Evolutionary conservation across 2,329 filamentous ascomycete species (phyloP), one percentile per base, ranked within the genome.

Genomic region (Colletotrichum magnum): DNA sequence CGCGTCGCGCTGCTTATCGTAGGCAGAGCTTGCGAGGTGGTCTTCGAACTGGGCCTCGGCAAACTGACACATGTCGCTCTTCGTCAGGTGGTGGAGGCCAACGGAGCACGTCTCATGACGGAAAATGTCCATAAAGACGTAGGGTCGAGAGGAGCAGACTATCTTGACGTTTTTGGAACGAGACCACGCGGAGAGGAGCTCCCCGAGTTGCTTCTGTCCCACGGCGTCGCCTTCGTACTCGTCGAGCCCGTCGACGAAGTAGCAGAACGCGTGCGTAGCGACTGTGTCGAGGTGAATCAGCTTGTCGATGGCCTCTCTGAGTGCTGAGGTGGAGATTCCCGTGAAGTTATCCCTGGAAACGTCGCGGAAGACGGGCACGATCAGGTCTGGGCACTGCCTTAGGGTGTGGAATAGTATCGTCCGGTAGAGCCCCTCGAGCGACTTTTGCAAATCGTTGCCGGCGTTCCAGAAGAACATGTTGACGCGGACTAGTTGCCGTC

Each of bases 361-460:
- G 45, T 24, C 28, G 16, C 68, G 67, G 18, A 73, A 74, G 4
- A 71, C 56, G 1, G 36, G 16, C 5, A 36, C 52, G n/a, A 73
- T 73, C 4, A 72, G 54, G 6, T 69, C 60, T 0, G 74, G 73
- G 9, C 62, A 69, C 39, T 70, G 68, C 4, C 63, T 62, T 4
- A 75, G 53, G 1, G 71, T 66, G 1, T 73, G 63, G 26, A 71
- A 75, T 1, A 75, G 65, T 0, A 74, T 58, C 1, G 73, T 72
- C 15, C 70, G 67, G 9, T 73, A 66, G 7, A 75, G 54, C 0
- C 73, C 74, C n/a, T 70, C 64, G 0, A 67, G 57, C 1, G 73
- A 74, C 45, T 67, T 60, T 52, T 74, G 73, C 10, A 69, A 43
- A 3, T 15, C 10, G 15, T 68, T 64, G 1, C 60, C 72, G 6